These are phyloP conservation scores for Vitellaria paradoxa DNA, from an alignment of 179 eudicot species.

Conservation along the genomic window DNA sequence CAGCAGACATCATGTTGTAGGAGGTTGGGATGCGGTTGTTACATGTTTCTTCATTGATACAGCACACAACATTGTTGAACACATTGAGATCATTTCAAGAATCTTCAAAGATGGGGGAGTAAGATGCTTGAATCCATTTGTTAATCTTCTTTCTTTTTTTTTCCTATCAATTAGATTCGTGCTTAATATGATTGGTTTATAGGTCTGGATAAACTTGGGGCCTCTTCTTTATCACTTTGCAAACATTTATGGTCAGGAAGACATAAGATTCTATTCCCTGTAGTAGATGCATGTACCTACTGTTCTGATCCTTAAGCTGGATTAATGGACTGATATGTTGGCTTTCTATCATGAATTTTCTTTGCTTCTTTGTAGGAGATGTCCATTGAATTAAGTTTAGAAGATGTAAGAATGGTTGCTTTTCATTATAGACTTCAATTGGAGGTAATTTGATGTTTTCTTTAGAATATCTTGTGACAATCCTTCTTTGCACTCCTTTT, in stretches of 20 bases:
- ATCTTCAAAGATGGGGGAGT: constrained; percentile 96
- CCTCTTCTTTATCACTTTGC: constrained; percentile 98
- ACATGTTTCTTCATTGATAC: constrained; percentile 98
- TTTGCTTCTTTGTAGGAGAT: constrained; percentile 56
- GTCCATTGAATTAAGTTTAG: constrained; percentile 95
- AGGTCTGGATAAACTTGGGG: constrained; percentile 99
- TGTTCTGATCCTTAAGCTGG: neutral
- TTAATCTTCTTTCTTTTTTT: too few relatives aligned
- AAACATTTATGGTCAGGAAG: constrained; percentile 70
- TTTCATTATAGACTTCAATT: constrained; percentile 68
- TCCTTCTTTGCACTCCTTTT: neutral
- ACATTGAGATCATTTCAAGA: constrained; percentile 85
- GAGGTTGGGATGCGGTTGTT: constrained; percentile 95
- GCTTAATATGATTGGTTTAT: constrained; percentile 20
- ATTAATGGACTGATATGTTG: neutral
- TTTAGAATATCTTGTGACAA: neutral
- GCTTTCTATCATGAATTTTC: neutral
- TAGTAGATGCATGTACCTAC: neutral
- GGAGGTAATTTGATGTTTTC: constrained; percentile 48
- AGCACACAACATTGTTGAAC: constrained; percentile 89
- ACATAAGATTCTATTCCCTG: constrained; percentile 46
- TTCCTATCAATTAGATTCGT: neutral
- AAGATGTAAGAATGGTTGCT: constrained; percentile 89
- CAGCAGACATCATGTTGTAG: constrained; percentile 35
- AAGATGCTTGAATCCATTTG: constrained; percentile 38